Conservation (phyloP, 2,329 filamentous ascomycete species). For the Diaporthe nobilis region DNA sequence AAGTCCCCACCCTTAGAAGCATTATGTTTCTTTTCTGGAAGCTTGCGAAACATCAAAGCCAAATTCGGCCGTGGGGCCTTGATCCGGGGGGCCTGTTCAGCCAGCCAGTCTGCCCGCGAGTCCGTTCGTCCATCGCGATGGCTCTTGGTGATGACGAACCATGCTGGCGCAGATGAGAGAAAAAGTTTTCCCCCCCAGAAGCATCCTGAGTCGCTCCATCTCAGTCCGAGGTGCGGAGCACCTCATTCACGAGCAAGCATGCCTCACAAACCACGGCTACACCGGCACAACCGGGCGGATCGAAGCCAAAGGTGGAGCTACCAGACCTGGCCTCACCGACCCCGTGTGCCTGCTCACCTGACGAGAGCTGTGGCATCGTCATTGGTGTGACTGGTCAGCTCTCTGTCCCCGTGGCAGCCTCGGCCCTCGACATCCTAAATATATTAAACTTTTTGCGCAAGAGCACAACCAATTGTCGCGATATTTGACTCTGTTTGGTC, state of each 20-base stretch:
- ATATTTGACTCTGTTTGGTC: constrained; percentile 2
- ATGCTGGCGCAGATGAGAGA: constrained; percentile 2
- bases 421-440: background rate
- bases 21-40: constrained; percentile 40
- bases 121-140: constrained; percentile 6
- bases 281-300: constrained; percentile 24
- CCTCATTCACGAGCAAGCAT: background rate
- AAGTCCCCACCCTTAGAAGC: constrained; percentile 37
- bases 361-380: background rate
- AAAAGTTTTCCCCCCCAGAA: background rate
- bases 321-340: constrained; percentile 30
- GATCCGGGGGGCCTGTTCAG: background rate
- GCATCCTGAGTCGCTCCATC: constrained; percentile 14
- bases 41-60: constrained; percentile 39
- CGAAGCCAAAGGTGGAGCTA: constrained; percentile 3
- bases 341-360: constrained; percentile 26
- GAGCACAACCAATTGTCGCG: constrained; percentile 15
- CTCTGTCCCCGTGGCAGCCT: background rate
- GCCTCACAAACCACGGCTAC: constrained; percentile 20
- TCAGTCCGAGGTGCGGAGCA: constrained; percentile 4
- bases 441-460: constrained; percentile 19
- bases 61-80: constrained; percentile 25
- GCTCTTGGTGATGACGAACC: constrained; percentile 19
- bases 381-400: constrained; percentile 15
- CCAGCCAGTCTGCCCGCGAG: background rate